Evolutionary conservation across 2,329 filamentous ascomycete species (phyloP), one percentile per base, ranked within the genome.

Genomic region (Saccharata proteae): DNA sequence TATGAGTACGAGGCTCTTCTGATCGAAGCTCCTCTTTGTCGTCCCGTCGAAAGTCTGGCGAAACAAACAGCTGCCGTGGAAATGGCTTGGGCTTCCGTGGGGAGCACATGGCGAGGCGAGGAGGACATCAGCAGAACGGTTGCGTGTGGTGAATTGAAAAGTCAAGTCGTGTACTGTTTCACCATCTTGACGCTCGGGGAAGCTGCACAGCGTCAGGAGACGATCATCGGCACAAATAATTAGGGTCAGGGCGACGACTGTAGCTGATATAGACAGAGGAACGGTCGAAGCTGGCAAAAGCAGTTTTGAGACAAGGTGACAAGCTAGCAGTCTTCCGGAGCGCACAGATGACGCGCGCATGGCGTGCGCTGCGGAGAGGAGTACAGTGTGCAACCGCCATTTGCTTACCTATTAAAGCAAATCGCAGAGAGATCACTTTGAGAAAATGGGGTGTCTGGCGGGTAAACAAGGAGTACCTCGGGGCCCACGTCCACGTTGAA

Each of bases 61-160:
- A 30, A 60, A 60, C 30, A 59, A 42, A 26, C 52, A 57, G 19
- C 43, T 48, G 16, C 44, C 55, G 32, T 54, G 52, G 34, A 60
- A 47, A 11, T 44, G 44, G 26, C 41, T 47, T 8, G 51, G 37
- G 35, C 52, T 59, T 17, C 55, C 56, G 42, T 58, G 43, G n/a
- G 55, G 55, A 11, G 51, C 38, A 26, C 49, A 48, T 11, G 56
- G 54, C 10, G 55, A 58, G 29, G 35, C 47, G 7, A 59, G 41
- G 16, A 39, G 70, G 26, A 81, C 71, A 38, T 79, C 74, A 3
- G 76, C 75, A 6, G 56, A 59, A 39, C 55, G 53, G 39, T 60
- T 59, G 31, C 43, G 46, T 24, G 59, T 47, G 29, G 51, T 49
- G 38, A 58, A 60, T 36, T 56, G 51, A 43, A 59, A 60, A 5